Evolutionary conservation across 2,329 filamentous ascomycete species (phyloP), one percentile per base, ranked within the genome.

Genomic region (Cercospora janseana): DNA sequence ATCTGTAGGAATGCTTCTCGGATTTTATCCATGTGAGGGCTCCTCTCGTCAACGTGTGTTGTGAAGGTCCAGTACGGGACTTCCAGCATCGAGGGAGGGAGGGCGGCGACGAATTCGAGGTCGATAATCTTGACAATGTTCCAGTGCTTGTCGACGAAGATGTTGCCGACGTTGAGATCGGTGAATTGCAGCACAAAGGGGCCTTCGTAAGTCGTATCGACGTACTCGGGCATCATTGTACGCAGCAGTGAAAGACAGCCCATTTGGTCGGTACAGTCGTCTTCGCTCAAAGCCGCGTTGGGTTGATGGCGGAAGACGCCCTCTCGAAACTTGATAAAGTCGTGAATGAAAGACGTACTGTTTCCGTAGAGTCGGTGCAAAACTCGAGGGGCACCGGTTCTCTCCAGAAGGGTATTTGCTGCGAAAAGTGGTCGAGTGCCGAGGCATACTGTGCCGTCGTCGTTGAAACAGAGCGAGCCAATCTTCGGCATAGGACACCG

Each of bases 141-240:
- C 66, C 69, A 69, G 15, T 68, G 49, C 13, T 65, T 45, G 38
- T 69, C 64, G 20, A 70, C 60, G 31, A 61, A 68, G 29, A 69
- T 66, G 46, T 75, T 74, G 49, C 69, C 69, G 38, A 62, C 58
- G 35, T 72, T 70, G 15, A 73, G 51, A 52, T 75, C 71, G 16
- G 69, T 72, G 7, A 74, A 38, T 4, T 23, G 44, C 23, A 58
- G 26, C 16, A 58, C 27, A 29, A 60, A 60, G 7, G 26, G 44
- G 15, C 40, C 40, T 26, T 38, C 20, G 37, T 40, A 18, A 15
- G 42, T 21, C 32, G 31, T 4, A 31, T 43, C 2, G 9, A 43
- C 8, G 9, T 45, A 40, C 6, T 48, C 23, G n/a, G 48, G 49
- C 12, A 51, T 32, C 2, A 49, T 28, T 10, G 37, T 31, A 18